Evolutionary conservation across 1,284 basidiomycete species (phyloP).

Genomic region (Apiotrichum gracile): DNA sequence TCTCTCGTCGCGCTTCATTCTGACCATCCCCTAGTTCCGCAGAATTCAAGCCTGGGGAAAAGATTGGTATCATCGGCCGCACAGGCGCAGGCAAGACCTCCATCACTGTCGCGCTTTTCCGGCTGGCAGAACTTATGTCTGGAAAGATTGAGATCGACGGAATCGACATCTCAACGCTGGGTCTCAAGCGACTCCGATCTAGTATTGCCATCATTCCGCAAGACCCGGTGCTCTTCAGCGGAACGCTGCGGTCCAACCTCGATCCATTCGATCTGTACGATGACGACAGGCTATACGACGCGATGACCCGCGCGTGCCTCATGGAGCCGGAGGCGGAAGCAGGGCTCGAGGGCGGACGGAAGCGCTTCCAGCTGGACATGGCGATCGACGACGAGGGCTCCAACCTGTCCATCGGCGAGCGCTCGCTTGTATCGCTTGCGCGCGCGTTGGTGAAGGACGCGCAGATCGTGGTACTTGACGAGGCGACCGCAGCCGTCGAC

Average conservation of each 20-base stretch:
- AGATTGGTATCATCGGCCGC: constrained; percentile 52
- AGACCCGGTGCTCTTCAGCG: constrained; percentile 62
- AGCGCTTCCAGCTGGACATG: constrained; percentile 56
- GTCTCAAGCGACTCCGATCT: constrained; percentile 49
- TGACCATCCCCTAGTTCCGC: constrained; percentile 4
- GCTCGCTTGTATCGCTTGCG: constrained; percentile 54
- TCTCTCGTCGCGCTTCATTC: not conserved
- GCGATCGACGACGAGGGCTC: constrained; percentile 30
- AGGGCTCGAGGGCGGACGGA: not conserved
- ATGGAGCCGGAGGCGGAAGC: constrained; percentile 36
- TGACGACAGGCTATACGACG: constrained; percentile 73
- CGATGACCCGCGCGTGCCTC: constrained; percentile 69
- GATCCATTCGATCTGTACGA: constrained; percentile 69
- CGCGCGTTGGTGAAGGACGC: constrained; percentile 65
- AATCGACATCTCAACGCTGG: constrained; percentile 50
- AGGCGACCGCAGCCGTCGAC: constrained; percentile 57
- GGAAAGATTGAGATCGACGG: constrained; percentile 48
- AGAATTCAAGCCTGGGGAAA: constrained; percentile 45
- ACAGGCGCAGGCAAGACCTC: constrained; percentile 56
- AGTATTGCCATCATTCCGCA: constrained; percentile 71
- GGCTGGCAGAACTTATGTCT: constrained; percentile 46
- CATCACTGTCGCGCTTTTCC: constrained; percentile 53
- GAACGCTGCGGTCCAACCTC: constrained; percentile 55
- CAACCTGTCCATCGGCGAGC: constrained; percentile 17
- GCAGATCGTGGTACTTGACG: constrained; percentile 60